Conservation (phyloP, 371 early-diverging fungal genomes). For the Mucor lusitanicus region DNA sequence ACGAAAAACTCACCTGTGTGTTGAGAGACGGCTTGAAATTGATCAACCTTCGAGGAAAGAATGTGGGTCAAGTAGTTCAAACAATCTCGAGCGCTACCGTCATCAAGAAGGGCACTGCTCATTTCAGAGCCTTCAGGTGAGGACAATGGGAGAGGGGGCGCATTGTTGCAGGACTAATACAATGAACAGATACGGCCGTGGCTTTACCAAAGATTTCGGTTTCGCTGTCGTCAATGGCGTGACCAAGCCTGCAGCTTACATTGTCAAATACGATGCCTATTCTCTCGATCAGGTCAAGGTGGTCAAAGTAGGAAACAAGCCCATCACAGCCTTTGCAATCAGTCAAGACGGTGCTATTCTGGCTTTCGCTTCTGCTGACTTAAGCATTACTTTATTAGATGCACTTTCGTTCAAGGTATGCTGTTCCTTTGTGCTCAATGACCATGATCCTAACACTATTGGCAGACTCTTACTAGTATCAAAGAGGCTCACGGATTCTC, state of each 20-base stretch:
- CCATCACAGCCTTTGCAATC: constrained; percentile 40
- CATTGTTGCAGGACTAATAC: not conserved
- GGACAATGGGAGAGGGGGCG: too few species aligned
- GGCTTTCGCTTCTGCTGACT: constrained; percentile 62
- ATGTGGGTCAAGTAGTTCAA: constrained; percentile 58
- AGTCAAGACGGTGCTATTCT: constrained; percentile 61
- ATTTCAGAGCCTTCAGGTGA: constrained; percentile 59
- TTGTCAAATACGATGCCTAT: constrained; percentile 40
- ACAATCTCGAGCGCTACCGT: constrained; percentile 52
- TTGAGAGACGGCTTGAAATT: constrained; percentile 53
- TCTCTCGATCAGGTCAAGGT: constrained; percentile 32
- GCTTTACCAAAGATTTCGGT: constrained; percentile 42
- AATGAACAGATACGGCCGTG: constrained; percentile 53
- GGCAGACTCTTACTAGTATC: constrained; percentile 42
- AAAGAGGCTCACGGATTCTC: constrained; percentile 67
- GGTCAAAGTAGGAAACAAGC: constrained; percentile 32
- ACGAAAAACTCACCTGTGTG: constrained; percentile 49
- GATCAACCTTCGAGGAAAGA: constrained; percentile 48
- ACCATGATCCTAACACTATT: not conserved
- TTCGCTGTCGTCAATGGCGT: constrained; percentile 41
- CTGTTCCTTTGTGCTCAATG: not conserved
- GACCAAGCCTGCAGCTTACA: constrained; percentile 28
- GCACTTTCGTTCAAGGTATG: constrained; percentile 52
- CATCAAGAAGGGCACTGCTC: constrained; percentile 45
- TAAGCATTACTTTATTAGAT: constrained; percentile 55